Evolutionary conservation across 768 basidiomycete genomes (phyloP), one percentile per base, ranked within the genome.

Genomic region (Galerina sulciceps): DNA sequence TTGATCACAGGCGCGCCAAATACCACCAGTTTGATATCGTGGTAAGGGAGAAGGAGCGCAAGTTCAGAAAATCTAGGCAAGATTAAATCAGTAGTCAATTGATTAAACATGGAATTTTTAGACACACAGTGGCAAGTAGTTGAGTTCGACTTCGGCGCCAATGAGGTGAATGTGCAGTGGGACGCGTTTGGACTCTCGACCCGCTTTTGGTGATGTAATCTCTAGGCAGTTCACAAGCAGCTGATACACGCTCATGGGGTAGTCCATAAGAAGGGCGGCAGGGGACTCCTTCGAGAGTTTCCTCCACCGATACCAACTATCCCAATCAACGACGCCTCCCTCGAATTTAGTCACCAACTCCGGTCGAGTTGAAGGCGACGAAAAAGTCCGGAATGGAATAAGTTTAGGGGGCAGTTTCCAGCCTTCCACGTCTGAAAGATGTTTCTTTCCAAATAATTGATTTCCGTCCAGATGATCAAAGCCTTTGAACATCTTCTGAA

Each of bases 291-390:
- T 51, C 37, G 49, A 51, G 2, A 40, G 20, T 17, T 36, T 36
- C 13, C 49, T 51, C 49, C 49, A 51, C 49, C 38, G 36, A 15
- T 51, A 51, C 49, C 49, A 51, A 11, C 37, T 40, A 23, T 40
- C 49, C 49, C 49, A 51, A 40, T 51, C 49, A 9, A 51, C 49
- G 2, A 51, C 49, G 1, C 49, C 49, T 20, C 37, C 49, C 13
- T 40, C 49, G 26, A 51, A 51, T 23, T 23, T 20, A 2, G 49
- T 40, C 6, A 40, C 49, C 36, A 51, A 10, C 6, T 23, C 6
- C 10, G 37, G 49, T 23, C 37, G 37, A 36, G 20, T 51, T 17
- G 36, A 14, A 40, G 37, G n/a, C 14, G 49, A 38, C 35, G 15
- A 20, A 9, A 51, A 51, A 40, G 18, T 36, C 15, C 37, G 22